Percentiles rank a stretch among this genome's conserved stretches.
Evolutionary conservation across 2,329 filamentous ascomycete genomes (phyloP).

Genomic region (Colletotrichum falcatum): DNA sequence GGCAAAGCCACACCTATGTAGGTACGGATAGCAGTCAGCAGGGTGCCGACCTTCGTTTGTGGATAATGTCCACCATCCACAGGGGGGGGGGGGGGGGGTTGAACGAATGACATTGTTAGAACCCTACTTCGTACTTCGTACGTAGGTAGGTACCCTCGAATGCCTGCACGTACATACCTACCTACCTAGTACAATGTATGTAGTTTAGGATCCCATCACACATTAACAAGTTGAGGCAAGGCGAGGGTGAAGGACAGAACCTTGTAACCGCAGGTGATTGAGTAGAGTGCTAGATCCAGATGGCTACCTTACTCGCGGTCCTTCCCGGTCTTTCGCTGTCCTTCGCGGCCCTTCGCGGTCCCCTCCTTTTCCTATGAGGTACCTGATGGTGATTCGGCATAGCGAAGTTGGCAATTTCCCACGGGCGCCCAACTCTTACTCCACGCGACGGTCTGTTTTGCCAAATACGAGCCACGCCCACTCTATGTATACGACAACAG

Average conservation of each 20-base stretch:
- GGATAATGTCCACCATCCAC: no score
- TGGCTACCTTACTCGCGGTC: background rate
- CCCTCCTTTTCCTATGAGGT: background rate
- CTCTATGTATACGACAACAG: background rate
- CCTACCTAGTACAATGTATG: no score
- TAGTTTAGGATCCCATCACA: background rate
- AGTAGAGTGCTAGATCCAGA: background rate
- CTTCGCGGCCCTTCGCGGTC: no score
- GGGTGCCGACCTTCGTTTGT: no score
- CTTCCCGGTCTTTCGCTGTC: background rate
- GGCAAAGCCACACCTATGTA: no score
- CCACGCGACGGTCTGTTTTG: background rate
- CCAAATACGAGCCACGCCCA: background rate
- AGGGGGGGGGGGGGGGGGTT: no score
- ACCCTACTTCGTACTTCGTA: no score
- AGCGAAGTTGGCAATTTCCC: conserved; percentile 40
- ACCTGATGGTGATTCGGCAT: conserved; percentile 67
- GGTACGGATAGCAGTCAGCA: no score
- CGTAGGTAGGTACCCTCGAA: no score
- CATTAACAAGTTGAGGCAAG: no score
- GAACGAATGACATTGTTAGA: no score
- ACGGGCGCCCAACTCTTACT: background rate
- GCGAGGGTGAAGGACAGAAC: background rate
- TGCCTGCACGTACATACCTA: no score
- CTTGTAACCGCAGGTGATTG: background rate